Base-by-base conservation (phyloP, 2,329 filamentous ascomycete species). In the Calonectria pteridis region DNA sequence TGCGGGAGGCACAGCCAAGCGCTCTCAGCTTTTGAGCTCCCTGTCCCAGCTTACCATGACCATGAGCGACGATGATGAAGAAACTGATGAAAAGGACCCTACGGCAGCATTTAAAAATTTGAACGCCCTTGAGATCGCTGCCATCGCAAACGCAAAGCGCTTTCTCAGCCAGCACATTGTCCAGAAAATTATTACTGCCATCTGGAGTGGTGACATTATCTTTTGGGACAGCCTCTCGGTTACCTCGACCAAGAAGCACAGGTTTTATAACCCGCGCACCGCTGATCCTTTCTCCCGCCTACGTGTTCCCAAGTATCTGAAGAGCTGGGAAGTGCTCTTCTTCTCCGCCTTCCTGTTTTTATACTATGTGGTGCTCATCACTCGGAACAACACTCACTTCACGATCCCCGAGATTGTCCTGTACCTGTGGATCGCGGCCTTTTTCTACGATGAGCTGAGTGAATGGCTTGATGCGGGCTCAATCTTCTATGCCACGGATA, bases 401-500 rank as follows among this genome's bases (percentile, higher is more conserved):
- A 95, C 93, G 0, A 81, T 87, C 0, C 86, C 92, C 23, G 95
- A 98, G 82, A 85, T 93, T 2, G 81, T 94, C 20, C 89, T 98
- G 51, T 97, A 96, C 82, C 84, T 98, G 65, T 98, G 95, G 94
- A 93, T 98, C 78, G 92, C 92, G 6, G 94, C 95, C 10, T 98
- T 98, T 85, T 92, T 94, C 49, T 97, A 97, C 81, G 95, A 98
- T 78, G 95, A 96, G 84, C 87, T 97, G 71, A 94, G 93, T 79
- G 95, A 97, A 79, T 95, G 95, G 86, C 89, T 92, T 67, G 95
- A 98, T 85, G 95, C 96, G 0, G 96, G 96, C 0, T 93, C 94
- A 37, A 91, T 96, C 46, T 97, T 98, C 80, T 97, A 97, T 81
- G 91, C 93, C 6, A 92, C 93, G 11, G 94, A 97, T 80, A 93